Percentiles rank a stretch among this genome's conserved stretches.
Evolutionary conservation across 768 basidiomycete species (phyloP).

Genomic region (Harrya chromipes): DNA sequence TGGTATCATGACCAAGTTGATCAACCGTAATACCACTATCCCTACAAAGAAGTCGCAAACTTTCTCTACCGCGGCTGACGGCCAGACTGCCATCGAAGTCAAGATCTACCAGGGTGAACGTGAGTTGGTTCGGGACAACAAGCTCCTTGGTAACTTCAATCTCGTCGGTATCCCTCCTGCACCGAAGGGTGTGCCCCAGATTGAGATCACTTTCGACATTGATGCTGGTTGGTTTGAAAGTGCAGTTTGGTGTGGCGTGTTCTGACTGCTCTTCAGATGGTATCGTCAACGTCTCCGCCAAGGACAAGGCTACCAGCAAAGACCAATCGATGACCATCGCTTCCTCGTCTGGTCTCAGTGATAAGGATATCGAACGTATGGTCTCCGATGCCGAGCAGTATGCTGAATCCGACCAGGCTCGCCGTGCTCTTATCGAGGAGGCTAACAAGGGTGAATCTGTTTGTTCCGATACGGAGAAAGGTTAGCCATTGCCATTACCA

Average conservation of each 20-base stretch:
- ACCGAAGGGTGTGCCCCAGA: constrained; percentile 73
- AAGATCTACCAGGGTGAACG: constrained; percentile 99
- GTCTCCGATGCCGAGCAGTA: constrained; percentile 90
- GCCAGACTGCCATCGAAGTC: constrained; percentile 99
- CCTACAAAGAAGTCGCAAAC: constrained; percentile 99
- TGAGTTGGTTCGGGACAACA: constrained; percentile 98
- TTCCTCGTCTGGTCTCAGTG: constrained; percentile 92
- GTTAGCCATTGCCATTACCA: constrained; percentile 35
- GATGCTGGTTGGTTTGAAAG: constrained; percentile 66
- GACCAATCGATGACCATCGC: constrained; percentile 97
- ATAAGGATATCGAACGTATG: constrained; percentile 98
- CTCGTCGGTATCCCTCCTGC: constrained; percentile 93
- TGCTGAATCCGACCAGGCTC: constrained; percentile 89
- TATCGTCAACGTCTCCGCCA: constrained; percentile 96
- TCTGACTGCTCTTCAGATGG: constrained; percentile 51
- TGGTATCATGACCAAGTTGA: constrained; percentile 99
- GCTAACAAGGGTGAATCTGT: constrained; percentile 96
- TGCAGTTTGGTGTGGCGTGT: not conserved
- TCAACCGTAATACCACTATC: constrained; percentile 97
- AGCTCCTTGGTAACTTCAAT: constrained; percentile 98
- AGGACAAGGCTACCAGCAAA: constrained; percentile 89
- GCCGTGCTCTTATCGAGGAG: constrained; percentile 88
- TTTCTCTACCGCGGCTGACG: constrained; percentile 98
- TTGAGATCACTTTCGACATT: constrained; percentile 92
- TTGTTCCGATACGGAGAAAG: constrained; percentile 93